Evolutionary conservation across 2,329 filamentous ascomycete species (phyloP).

Genomic region (Cercospora nicotianae): DNA sequence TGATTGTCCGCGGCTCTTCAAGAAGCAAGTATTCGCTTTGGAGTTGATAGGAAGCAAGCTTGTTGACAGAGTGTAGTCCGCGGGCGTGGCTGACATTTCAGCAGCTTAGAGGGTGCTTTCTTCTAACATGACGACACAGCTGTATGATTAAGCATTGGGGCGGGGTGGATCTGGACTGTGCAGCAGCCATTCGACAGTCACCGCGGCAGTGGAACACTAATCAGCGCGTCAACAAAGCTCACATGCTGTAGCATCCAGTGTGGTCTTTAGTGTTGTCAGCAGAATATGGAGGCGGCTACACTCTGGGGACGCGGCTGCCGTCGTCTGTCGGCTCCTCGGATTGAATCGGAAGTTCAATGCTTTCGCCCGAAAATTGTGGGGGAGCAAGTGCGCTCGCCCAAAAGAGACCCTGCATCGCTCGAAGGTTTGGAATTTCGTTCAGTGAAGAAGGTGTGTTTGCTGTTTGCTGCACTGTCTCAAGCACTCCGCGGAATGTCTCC

Average conservation of each 20-base stretch:
- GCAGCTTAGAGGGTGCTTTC: slow-evolving; percentile 1
- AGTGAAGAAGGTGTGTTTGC: background rate
- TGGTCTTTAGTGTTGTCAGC: background rate
- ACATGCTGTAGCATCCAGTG: background rate
- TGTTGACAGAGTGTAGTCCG: background rate
- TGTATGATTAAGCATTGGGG: background rate
- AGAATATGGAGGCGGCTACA: background rate
- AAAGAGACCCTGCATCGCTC: background rate
- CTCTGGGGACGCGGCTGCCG: background rate
- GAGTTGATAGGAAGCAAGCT: background rate
- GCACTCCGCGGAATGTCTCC: background rate
- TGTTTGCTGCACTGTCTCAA: background rate
- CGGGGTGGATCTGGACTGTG: background rate
- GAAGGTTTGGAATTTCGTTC: background rate
- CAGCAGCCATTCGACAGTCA: background rate
- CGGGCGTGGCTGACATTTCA: slow-evolving; percentile 9
- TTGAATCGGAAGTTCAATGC: background rate
- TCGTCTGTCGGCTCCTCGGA: background rate
- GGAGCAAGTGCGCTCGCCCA: background rate
- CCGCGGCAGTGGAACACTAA: background rate
- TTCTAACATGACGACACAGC: slow-evolving; percentile 3
- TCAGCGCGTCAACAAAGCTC: background rate
- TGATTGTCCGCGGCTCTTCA: background rate
- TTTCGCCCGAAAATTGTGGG: background rate
- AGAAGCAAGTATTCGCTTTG: background rate